These are phyloP conservation scores for Kodamaea neixiangensis DNA, from an alignment of 805 yeast genomes.

Conservation along the genomic window DNA sequence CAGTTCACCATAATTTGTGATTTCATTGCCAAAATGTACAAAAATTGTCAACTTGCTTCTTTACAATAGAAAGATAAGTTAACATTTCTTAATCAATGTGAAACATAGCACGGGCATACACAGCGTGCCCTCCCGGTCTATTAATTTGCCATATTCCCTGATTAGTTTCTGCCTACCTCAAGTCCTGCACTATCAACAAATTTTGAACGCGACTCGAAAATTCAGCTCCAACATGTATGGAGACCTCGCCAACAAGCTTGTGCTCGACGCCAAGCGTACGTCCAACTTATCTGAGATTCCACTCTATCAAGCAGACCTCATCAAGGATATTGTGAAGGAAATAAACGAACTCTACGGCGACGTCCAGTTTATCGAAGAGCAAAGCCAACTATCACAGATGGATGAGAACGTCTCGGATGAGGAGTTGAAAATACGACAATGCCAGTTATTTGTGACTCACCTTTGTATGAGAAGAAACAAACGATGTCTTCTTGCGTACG, in stretches of 20 bases:
- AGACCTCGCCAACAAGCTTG: constrained; percentile 79
- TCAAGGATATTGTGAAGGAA: constrained; percentile 71
- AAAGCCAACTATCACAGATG: constrained; percentile 22
- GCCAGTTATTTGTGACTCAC: constrained; percentile 69
- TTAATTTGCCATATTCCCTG: no score
- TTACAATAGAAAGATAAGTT: no score
- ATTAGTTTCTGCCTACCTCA: no score
- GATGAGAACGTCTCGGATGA: constrained; percentile 29
- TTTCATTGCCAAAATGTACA: no score
- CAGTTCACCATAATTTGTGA: no score
- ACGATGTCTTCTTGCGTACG: constrained; percentile 84
- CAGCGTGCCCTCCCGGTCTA: no score
- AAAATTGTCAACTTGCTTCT: no score
- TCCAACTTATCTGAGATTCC: constrained; percentile 66
- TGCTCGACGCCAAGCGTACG: constrained; percentile 82
- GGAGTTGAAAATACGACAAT: constrained; percentile 52
- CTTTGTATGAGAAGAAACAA: constrained; percentile 85
- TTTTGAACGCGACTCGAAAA: neutral
- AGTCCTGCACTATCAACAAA: no score
- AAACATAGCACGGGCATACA: no score
- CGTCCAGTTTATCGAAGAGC: constrained; percentile 48
- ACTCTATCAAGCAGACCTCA: constrained; percentile 68
- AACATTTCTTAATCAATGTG: no score
- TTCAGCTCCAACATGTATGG: constrained; percentile 69
- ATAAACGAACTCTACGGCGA: constrained; percentile 61